A percentile compares a stretch with the other conserved stretches of the same genome.
phyloP scores from a whole-genome alignment of 306 rosid species.

The Bauhinia variegata region DNA sequence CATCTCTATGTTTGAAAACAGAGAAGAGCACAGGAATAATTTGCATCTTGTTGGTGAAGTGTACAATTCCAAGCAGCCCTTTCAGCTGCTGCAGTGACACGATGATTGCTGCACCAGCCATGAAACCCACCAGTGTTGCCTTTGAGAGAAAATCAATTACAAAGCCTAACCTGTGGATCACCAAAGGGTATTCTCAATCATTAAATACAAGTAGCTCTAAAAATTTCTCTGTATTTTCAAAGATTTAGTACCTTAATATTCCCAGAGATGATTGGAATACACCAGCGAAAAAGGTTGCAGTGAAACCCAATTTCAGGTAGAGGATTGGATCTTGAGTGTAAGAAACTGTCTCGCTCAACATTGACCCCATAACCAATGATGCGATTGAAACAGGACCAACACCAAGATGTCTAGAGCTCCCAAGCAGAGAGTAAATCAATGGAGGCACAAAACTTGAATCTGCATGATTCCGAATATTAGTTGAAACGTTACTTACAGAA shows the following conservation, averaged over 20 bases:
- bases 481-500: conserved; percentile 6
- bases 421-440: conserved; percentile 79
- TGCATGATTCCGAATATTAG: conserved; percentile 45
- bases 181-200: conserved; percentile 30
- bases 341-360: conserved; percentile 78
- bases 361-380: conserved; percentile 95
- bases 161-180: conserved; percentile 75
- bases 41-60: conserved; percentile 87
- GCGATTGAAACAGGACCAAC: conserved; percentile 99
- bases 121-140: conserved; percentile 92
- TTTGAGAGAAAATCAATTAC: conserved; percentile 93
- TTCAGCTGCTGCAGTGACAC: conserved; percentile 90
- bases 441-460: conserved; percentile 99
- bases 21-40: conserved; percentile 73
- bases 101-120: conserved; percentile 96
- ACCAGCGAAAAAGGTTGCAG: conserved; percentile 93
- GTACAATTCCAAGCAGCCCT: conserved; percentile 86
- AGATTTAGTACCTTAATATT: conserved; percentile 64
- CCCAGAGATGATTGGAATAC: conserved; percentile 88
- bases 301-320: conserved; percentile 89
- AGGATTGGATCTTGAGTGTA: conserved; percentile 65
- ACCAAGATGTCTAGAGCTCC: conserved; percentile 90
- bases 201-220: not conserved
- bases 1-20: conserved; percentile 59
- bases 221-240: not conserved